Evolutionary conservation across 371 early-diverging fungal species (phyloP).

Genomic region (Dichotomocladium elegans): DNA sequence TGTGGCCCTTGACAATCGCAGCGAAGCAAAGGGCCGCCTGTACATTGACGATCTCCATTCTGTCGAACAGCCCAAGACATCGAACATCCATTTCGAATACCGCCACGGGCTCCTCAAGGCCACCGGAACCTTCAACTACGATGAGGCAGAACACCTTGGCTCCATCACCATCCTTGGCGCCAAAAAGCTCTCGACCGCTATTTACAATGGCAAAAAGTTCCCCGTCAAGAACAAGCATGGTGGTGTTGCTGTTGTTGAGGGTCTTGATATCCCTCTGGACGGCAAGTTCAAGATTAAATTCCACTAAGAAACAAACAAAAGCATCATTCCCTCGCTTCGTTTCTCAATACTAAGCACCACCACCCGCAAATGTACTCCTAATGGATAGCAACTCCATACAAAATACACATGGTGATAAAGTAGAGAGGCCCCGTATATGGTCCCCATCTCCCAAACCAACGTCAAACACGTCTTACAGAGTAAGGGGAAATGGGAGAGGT

Average conservation of each 20-base stretch:
- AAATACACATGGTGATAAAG: too few relatives aligned
- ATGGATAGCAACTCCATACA: too few relatives aligned
- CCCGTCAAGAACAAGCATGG: background rate
- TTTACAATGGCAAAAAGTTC: slow-evolving; percentile 7
- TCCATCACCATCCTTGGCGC: slow-evolving; percentile 12
- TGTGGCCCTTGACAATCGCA: slow-evolving; percentile 44
- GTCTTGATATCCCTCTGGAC: background rate
- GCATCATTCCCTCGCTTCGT: too few relatives aligned
- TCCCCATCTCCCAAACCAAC: too few relatives aligned
- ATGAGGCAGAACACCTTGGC: slow-evolving; percentile 17
- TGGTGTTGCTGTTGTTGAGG: background rate
- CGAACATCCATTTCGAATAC: slow-evolving; percentile 23
- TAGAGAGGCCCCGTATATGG: too few relatives aligned
- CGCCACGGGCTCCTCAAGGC: slow-evolving; percentile 23
- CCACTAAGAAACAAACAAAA: too few relatives aligned
- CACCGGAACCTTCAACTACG: slow-evolving; percentile 25
- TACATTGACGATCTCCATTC: slow-evolving; percentile 64
- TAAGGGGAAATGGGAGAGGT: too few relatives aligned
- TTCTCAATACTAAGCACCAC: too few relatives aligned
- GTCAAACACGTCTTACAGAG: too few relatives aligned
- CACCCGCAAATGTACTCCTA: too few relatives aligned
- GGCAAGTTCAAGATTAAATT: too few relatives aligned
- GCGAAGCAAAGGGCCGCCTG: slow-evolving; percentile 45
- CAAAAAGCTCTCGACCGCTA: slow-evolving; percentile 1
- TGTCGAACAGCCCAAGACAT: slow-evolving; percentile 19